These are phyloP conservation scores for Paecilomyces variotii DNA, from an alignment of 2,329 filamentous ascomycete species.

Conservation along the genomic window DNA sequence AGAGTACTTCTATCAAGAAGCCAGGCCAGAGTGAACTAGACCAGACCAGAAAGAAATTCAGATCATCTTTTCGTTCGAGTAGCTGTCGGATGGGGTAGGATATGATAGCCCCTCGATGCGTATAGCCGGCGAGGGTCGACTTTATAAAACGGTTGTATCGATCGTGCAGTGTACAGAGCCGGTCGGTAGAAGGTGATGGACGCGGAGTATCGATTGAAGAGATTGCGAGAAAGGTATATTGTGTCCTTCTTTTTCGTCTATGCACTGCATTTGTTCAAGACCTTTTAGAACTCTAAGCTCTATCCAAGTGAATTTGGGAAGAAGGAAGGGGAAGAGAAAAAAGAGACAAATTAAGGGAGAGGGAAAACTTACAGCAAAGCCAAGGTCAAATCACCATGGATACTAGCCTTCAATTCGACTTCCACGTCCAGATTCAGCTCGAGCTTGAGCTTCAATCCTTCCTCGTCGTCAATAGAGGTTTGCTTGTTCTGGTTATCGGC, in stretches of 20 bases:
- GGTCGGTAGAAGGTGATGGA: not conserved
- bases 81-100: not conserved
- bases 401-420: conserved; percentile 76
- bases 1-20: too few species aligned
- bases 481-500: conserved; percentile 32
- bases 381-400: conserved; percentile 74
- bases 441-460: conserved; percentile 58
- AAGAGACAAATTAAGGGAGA: not conserved
- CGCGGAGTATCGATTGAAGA: not conserved
- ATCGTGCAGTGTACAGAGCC: not conserved
- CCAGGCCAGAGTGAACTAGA: too few species aligned
- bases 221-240: not conserved
- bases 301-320: not conserved
- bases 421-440: conserved; percentile 77
- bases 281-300: not conserved
- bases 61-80: too few species aligned
- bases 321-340: not conserved
- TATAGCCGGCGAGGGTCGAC: not conserved
- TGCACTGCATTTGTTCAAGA: not conserved
- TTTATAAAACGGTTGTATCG: not conserved
- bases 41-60: too few species aligned
- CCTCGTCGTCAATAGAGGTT: conserved; percentile 26
- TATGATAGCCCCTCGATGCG: not conserved
- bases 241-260: not conserved
- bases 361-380: conserved; percentile 59